A percentile compares a stretch with the other conserved stretches of the same genome.
Conservation (phyloP, 306 rosid species). For the Prunus mira region DNA sequence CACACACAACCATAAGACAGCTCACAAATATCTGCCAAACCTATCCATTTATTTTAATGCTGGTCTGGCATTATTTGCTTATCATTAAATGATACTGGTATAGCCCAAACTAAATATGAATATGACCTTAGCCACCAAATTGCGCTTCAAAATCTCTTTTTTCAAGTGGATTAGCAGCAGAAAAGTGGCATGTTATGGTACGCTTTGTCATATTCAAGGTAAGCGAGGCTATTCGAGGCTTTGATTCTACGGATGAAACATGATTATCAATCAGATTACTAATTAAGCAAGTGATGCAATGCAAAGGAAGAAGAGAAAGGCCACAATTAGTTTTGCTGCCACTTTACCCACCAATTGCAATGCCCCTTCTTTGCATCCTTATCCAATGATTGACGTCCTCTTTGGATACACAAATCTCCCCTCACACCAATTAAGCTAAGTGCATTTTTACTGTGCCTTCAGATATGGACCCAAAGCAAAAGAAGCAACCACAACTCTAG, state of each 20-base stretch:
- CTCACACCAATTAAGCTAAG: conserved; percentile 14
- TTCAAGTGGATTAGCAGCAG: background rate
- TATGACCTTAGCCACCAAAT: background rate
- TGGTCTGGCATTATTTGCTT: background rate
- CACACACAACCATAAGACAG: background rate
- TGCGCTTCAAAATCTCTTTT: background rate
- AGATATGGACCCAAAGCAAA: conserved; percentile 24
- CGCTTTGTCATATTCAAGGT: too few relatives aligned
- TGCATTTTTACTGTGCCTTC: conserved; percentile 50
- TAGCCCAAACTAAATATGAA: background rate
- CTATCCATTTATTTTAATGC: background rate
- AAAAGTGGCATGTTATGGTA: background rate
- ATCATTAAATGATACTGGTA: background rate
- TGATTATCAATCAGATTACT: background rate
- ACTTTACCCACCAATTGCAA: conserved; percentile 24
- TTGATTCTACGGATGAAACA: too few relatives aligned
- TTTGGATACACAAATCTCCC: conserved; percentile 32
- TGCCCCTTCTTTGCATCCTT: conserved; percentile 19
- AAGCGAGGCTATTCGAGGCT: too few relatives aligned
- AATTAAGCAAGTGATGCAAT: conserved; percentile 28
- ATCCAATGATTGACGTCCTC: conserved; percentile 31
- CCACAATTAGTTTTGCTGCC: conserved; percentile 38
- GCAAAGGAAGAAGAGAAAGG: conserved; percentile 17
- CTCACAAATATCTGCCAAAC: background rate
- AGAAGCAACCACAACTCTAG: background rate